Conservation (phyloP, 169 alveolate species). For the Cryptosporidium canis region DNA sequence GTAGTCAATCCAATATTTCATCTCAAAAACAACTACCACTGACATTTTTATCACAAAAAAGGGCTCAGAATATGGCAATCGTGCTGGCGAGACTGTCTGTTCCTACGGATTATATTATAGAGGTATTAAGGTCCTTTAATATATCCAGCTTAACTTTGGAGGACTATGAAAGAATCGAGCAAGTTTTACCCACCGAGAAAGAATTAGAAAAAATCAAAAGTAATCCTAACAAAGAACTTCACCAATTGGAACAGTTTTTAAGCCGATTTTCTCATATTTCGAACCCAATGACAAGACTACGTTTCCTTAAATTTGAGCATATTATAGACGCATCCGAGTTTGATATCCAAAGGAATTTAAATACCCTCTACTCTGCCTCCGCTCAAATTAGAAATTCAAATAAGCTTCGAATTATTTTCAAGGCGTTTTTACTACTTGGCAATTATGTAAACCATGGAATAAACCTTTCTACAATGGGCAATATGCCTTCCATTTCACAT, state of each 20-base stretch:
- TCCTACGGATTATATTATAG: slow-evolving; percentile 71
- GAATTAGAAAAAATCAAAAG: slow-evolving; percentile 61
- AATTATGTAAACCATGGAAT: slow-evolving; percentile 79
- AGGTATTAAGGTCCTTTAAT: slow-evolving; percentile 64
- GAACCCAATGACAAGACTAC: slow-evolving; percentile 62
- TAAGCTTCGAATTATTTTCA: slow-evolving; percentile 59
- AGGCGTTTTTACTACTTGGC: slow-evolving; percentile 76
- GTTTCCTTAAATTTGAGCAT: slow-evolving; percentile 59
- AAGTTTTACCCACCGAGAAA: slow-evolving; percentile 71
- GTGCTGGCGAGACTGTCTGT: slow-evolving; percentile 75
- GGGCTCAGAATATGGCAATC: slow-evolving; percentile 78
- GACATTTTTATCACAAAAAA: slow-evolving; percentile 62
- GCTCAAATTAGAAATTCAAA: slow-evolving; percentile 66
- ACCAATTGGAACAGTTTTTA: slow-evolving; percentile 57
- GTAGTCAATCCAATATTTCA: not conserved
- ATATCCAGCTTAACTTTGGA: slow-evolving; percentile 73
- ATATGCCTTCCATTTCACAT: slow-evolving; percentile 49
- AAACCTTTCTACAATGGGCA: not conserved
- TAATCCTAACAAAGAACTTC: slow-evolving; percentile 32
- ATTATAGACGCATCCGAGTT: slow-evolving; percentile 65
- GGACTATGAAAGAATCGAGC: slow-evolving; percentile 73
- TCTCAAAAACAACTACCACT: slow-evolving; percentile 47
- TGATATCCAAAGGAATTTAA: slow-evolving; percentile 54
- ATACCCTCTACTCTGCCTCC: slow-evolving; percentile 71
- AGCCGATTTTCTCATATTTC: slow-evolving; percentile 64